A percentile compares a stretch with the other conserved stretches of the same genome.
phyloP scores from a whole-genome alignment of 2,329 filamentous ascomycete genomes.

The Alternaria dauci region DNA sequence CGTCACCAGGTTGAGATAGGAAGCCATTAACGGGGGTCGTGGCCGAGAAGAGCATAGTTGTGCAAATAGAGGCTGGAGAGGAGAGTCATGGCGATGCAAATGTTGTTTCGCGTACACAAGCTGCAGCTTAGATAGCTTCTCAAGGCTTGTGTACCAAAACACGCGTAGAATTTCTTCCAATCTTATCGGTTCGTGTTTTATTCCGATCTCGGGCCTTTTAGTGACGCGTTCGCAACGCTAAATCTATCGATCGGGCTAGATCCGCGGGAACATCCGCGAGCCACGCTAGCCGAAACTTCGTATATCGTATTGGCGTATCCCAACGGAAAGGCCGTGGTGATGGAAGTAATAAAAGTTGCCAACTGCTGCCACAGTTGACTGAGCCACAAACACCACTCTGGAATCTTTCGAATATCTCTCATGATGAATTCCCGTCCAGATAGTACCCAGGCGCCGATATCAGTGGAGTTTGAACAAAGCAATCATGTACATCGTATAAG shows the following conservation, averaged over 20 bases:
- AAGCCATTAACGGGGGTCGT: conserved; percentile 2
- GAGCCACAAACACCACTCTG: neutral
- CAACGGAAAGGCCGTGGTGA: neutral
- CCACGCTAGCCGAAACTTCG: neutral
- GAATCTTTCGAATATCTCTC: neutral
- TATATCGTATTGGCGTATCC: conserved; percentile 8
- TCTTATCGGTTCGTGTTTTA: neutral
- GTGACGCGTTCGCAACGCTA: neutral
- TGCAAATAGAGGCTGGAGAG: conserved; percentile 2
- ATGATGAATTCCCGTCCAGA: conserved; percentile 2
- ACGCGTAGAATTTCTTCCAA: neutral
- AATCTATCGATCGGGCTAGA: neutral
- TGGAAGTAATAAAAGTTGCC: neutral
- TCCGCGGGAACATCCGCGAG: neutral
- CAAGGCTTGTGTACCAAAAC: neutral
- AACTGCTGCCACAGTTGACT: neutral
- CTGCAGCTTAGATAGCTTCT: neutral
- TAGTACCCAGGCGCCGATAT: conserved; percentile 5
- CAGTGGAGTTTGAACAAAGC: conserved; percentile 2
- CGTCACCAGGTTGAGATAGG: conserved; percentile 12
- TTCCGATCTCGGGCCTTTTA: neutral
- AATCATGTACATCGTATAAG: neutral
- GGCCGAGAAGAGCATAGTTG: conserved; percentile 12
- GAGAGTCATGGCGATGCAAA: neutral
- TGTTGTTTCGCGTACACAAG: neutral